Conservation (phyloP, 768 basidiomycete species). For the Suillus weaverae region DNA sequence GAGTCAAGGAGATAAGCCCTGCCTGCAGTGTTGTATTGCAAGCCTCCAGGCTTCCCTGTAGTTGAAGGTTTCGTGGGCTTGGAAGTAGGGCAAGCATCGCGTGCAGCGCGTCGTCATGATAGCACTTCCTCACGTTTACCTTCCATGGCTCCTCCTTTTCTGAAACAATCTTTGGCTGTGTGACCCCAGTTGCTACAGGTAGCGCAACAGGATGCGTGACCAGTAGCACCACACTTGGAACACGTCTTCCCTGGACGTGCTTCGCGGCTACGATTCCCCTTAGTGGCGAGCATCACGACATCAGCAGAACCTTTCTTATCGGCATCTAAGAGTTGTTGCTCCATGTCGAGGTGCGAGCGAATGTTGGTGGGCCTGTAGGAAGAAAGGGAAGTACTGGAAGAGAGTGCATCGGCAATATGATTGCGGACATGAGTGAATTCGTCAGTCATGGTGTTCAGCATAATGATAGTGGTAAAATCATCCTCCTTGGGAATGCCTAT, state of each 20-base stretch:
- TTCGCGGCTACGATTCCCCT: not conserved
- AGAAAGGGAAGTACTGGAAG: not conserved
- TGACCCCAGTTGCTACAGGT: no score
- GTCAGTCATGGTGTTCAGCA: slow-evolving; percentile 15
- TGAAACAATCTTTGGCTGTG: no score
- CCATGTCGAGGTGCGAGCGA: not conserved
- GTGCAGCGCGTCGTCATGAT: no score
- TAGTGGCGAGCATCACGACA: not conserved
- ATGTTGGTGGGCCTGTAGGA: not conserved
- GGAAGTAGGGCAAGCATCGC: no score
- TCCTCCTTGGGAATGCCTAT: slow-evolving; percentile 19
- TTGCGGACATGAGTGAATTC: slow-evolving; percentile 3
- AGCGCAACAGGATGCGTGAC: not conserved
- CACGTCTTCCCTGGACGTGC: no score
- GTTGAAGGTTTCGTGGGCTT: not conserved
- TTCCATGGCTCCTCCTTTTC: no score
- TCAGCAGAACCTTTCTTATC: not conserved
- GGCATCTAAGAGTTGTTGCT: slow-evolving; percentile 1
- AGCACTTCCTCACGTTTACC: no score
- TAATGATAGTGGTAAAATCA: slow-evolving; percentile 12
- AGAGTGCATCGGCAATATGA: slow-evolving; percentile 9
- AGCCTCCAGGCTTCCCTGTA: no score
- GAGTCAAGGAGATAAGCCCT: no score
- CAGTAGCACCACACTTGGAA: no score
- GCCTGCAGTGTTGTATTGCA: no score